Conservation (phyloP, 192 early-diverging fungal species). For the Chytriomyces sp. region DNA sequence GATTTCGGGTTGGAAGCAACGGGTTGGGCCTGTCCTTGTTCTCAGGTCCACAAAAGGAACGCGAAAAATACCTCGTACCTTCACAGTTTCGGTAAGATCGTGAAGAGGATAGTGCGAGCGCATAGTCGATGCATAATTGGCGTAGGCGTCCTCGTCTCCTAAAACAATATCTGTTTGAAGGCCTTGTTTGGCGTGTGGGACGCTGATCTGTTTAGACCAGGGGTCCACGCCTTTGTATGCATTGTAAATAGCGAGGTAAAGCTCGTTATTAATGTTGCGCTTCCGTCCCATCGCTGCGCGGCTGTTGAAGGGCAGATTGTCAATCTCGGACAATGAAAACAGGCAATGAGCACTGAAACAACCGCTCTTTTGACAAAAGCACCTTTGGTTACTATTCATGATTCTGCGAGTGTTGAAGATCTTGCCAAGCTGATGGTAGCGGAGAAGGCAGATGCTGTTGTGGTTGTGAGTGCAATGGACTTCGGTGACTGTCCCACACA, state of each 20-base stretch:
- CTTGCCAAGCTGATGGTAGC: not conserved
- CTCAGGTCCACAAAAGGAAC: no score
- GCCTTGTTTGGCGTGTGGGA: conserved; percentile 36
- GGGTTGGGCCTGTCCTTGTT: not conserved
- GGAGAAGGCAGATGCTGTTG: not conserved
- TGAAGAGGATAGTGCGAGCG: conserved; percentile 27
- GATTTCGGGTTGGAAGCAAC: not conserved
- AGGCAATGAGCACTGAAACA: no score
- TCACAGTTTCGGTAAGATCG: not conserved
- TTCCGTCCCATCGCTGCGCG: conserved; percentile 8
- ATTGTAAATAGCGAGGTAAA: conserved; percentile 27
- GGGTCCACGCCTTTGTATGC: conserved; percentile 22
- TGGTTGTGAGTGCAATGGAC: not conserved
- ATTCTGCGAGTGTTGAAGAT: no score
- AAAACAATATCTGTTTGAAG: conserved; percentile 50
- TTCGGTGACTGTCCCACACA: no score
- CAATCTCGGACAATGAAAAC: no score
- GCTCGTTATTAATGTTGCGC: conserved; percentile 11
- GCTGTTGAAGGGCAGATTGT: no score
- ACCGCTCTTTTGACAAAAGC: no score
- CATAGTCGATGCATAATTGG: conserved; percentile 42
- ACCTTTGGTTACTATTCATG: no score
- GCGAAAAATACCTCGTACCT: no score
- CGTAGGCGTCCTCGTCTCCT: conserved; percentile 35
- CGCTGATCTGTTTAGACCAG: conserved; percentile 26